phyloP scores from a whole-genome alignment of 1,284 basidiomycete genomes.

The Melampsora larici-populina region DNA sequence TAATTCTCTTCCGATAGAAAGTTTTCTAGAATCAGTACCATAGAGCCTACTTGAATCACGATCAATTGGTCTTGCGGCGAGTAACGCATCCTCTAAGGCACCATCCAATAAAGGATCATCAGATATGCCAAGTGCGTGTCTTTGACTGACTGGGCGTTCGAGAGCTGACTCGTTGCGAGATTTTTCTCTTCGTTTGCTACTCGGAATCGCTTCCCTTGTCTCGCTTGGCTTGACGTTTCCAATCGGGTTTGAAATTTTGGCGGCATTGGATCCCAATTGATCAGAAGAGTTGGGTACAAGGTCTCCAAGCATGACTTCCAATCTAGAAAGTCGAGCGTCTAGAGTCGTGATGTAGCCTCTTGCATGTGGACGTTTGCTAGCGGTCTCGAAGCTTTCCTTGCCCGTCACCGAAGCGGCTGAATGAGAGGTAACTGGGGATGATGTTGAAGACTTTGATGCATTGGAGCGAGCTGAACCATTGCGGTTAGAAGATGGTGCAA shows the following conservation, averaged over 20 bases:
- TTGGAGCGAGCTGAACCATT: background rate
- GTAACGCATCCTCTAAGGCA: conserved; percentile 26
- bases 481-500: background rate
- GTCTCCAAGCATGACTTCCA: conserved; percentile 29
- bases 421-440: background rate
- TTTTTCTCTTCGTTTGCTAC: background rate
- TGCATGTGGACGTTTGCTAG: background rate
- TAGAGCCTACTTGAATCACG: background rate
- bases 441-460: background rate
- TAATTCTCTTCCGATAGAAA: too few species aligned
- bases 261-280: background rate
- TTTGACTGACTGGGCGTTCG: background rate
- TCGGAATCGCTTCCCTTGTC: background rate
- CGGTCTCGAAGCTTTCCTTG: conserved; percentile 1
- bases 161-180: background rate
- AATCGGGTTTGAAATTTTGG: background rate
- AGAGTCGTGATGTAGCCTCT: conserved; percentile 28
- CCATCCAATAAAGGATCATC: conserved; percentile 35
- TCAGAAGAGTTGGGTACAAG: conserved; percentile 11
- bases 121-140: background rate
- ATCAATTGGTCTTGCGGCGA: conserved; percentile 24
- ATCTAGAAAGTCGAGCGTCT: conserved; percentile 27
- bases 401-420: background rate
- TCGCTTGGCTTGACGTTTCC: background rate
- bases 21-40: too few species aligned